phyloP scores from a whole-genome alignment of 768 basidiomycete genomes.

The Boletus rufocinnamomeus region DNA sequence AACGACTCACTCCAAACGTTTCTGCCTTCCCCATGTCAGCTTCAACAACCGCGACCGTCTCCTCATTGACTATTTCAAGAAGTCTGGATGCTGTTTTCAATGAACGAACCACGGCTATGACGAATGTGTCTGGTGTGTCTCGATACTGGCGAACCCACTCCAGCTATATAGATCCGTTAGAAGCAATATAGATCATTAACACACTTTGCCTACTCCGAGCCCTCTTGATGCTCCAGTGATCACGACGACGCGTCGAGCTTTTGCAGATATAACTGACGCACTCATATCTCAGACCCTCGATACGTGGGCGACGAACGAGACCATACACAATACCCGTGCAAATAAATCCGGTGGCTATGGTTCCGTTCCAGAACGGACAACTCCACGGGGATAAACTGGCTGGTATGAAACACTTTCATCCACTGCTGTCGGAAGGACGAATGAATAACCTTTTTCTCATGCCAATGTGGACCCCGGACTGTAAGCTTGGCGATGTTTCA shows the following conservation, averaged over 20 bases:
- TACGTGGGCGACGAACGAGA: background rate
- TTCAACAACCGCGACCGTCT: constrained; percentile 5
- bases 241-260: constrained; percentile 4
- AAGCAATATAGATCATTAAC: background rate
- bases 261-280: background rate
- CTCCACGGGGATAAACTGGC: background rate
- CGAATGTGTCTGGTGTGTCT: background rate
- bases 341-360: background rate
- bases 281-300: background rate
- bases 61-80: background rate
- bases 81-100: constrained; percentile 2
- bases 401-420: background rate
- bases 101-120: constrained; percentile 8
- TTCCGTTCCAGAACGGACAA: background rate
- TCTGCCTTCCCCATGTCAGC: constrained; percentile 7
- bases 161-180: background rate
- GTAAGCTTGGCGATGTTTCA: background rate
- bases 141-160: constrained; percentile 9
- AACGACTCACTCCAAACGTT: background rate
- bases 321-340: background rate
- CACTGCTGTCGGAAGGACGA: background rate
- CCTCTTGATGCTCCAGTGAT: constrained; percentile 12
- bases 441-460: background rate
- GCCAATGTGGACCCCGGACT: background rate
- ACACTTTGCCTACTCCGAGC: constrained; percentile 2